Conservation (phyloP, 805 yeast genomes). For the Danielia oregonensis region DNA sequence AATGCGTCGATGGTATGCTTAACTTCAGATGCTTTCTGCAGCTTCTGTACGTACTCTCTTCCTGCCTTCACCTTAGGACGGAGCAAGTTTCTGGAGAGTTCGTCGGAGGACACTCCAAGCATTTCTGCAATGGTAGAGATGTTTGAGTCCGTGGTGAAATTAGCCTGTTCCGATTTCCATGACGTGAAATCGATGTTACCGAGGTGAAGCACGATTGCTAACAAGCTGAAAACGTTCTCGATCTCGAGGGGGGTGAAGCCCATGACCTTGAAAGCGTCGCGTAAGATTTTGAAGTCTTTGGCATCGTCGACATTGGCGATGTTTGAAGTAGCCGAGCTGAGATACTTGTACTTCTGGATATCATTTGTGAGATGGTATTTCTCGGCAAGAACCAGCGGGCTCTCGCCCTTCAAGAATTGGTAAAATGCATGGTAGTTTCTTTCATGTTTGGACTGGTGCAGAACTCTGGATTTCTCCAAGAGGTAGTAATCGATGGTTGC, state of each 20-base stretch:
- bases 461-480: constrained; percentile 89
- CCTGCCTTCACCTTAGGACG: constrained; percentile 91
- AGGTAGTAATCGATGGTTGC: constrained; percentile 95
- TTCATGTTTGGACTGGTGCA: constrained; percentile 68
- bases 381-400: constrained; percentile 42
- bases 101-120: constrained; percentile 57
- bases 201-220: constrained; percentile 76
- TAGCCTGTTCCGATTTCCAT: constrained; percentile 73
- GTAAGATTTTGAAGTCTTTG: constrained; percentile 58
- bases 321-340: constrained; percentile 44
- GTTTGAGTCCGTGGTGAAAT: constrained; percentile 47
- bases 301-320: constrained; percentile 78
- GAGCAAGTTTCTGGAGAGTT: constrained; percentile 55
- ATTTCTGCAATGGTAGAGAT: constrained; percentile 52
- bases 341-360: constrained; percentile 46
- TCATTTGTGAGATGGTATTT: constrained; percentile 41
- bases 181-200: constrained; percentile 80
- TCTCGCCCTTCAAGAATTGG: constrained; percentile 71
- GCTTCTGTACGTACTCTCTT: constrained; percentile 75
- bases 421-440: constrained; percentile 93
- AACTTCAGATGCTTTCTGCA: constrained; percentile 76
- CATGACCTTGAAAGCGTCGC: constrained; percentile 67
- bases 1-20: constrained; percentile 80
- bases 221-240: constrained; percentile 54
- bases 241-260: constrained; percentile 60